Evolutionary conservation across 495 filamentous ascomycete species (phyloP), one percentile per base, ranked within the genome.

Genomic region (Tuber indicum): DNA sequence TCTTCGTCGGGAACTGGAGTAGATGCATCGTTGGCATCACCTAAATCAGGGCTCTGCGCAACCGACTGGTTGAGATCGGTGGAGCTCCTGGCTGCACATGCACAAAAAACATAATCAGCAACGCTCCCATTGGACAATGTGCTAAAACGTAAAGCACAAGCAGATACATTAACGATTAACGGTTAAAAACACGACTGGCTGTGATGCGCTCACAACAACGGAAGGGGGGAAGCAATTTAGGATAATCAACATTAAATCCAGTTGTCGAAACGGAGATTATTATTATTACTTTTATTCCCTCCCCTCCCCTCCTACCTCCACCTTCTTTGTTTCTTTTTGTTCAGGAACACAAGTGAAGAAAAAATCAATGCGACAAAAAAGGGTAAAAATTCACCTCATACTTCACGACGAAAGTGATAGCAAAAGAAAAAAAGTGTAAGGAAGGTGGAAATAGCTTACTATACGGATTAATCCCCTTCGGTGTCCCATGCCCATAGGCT

Each of bases 51-150:
- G 75, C 77, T 79, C 83, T 82, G 84, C 71, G 84, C 81, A 76
- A 78, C 84, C 77, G 78, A 79, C 82, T 83, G 80, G 84, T 97
- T 96, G 81, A 99, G 86, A 81, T 97, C 93, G 69, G 94, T 92
- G 77, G 92, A 94, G 84, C 93, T 97, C 89, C 97, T 87, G 76
- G 93, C 94, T 87, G 91, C 96, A 85, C 69, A 71, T 45, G 46
- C 36, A 47, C 70, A 62, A 49, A 49, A 42, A 72, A 23, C 70
- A 17, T 26, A 76, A 77, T 77, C 70, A 47, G 71, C 23, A 36
- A 49, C 23, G 41, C 23, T 74, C 73, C 42, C n/a, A 95, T 91
- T 70, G 90, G 89, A 75, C 91, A 87, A 41, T 89, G 89, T 41
- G 58, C 58, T 36, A 36, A 66, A 66, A 36, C 26, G 2, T 36